Evolutionary conservation across 176 grass and related monocot genomes (phyloP), one percentile per base, ranked within the genome.

Genomic region (Luzula sylvatica): DNA sequence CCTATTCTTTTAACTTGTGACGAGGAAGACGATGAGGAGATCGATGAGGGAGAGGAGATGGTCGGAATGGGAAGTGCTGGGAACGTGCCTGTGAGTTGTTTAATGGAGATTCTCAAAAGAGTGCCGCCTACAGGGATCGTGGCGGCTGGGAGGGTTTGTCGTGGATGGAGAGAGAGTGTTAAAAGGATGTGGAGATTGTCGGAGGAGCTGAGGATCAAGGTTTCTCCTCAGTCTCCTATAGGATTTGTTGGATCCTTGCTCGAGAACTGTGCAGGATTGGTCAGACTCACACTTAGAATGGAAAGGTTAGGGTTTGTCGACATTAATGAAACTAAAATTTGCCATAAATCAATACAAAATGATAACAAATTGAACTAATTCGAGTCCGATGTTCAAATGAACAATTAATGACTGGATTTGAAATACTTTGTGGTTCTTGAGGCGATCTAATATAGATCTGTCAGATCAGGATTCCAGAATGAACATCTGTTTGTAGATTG

Each of bases 101-200:
- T 78, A 42, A 58, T 72, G 16, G 83, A 84, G 65, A 72, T 88
- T 26, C 45, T 88, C 30, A 73, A 71, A 19, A 69, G 83, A 20
- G 62, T 95, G 11, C 1, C 70, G 0, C 75, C 83, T 1, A 58
- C 65, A 55, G 83, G 15, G 7, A 68, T 95, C 23, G 72, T 73
- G 22, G 70, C 55, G 7, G 58, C 77, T 4, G 70, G 76, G 11
- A 80, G 42, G 0, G 83, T 88, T 35, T 75, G 89, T 70, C 65
- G 67, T 23, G 70, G 77, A 0, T 95, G 83, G 89, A 73, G 74
- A 9, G 77, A 70, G 8, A 88, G 89, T 65, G 74, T 79, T 35
- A 63, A 75, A 23, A 40, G 58, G 20, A 69, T 76, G 44, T 95
- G 83, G 83, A 29, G 64, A 3, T 59, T 32, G 1, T 66, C 80